A percentile compares a stretch with the other conserved stretches of the same genome.
Evolutionary conservation across 2,329 filamentous ascomycete species (phyloP).

Genomic region (Paecilomyces sp.): DNA sequence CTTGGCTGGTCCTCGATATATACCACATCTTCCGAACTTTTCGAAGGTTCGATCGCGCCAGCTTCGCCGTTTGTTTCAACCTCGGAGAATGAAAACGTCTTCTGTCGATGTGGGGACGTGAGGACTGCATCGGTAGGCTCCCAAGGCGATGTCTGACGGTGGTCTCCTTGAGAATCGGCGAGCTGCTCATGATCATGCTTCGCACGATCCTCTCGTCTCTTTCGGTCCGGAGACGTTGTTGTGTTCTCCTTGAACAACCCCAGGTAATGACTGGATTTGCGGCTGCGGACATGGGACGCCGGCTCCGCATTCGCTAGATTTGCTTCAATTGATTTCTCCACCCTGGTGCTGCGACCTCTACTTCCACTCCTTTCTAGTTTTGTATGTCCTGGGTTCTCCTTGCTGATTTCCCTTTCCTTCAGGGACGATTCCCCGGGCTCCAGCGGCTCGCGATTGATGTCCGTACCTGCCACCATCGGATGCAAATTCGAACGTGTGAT

Average conservation of each 20-base stretch:
- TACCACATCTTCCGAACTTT: constrained; percentile 9
- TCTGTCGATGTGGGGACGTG: background rate
- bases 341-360: constrained; percentile 38
- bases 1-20: background rate
- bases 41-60: constrained; percentile 1
- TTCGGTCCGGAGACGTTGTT: constrained; percentile 44
- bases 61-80: background rate
- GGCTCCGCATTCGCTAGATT: constrained; percentile 53
- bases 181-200: constrained; percentile 29
- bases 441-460: constrained; percentile 9
- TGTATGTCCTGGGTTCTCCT: constrained; percentile 10
- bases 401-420: constrained; percentile 2
- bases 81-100: background rate
- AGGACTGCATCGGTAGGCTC: constrained; percentile 1
- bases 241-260: constrained; percentile 60
- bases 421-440: background rate
- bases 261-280: constrained; percentile 60
- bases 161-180: constrained; percentile 9
- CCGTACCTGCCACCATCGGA: constrained; percentile 14
- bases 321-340: constrained; percentile 59
- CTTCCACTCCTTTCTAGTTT: constrained; percentile 32
- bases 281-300: constrained; percentile 49
- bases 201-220: constrained; percentile 40
- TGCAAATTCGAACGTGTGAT: constrained; percentile 11
- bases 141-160: background rate